Conservation (phyloP, 257 asterid genomes). For the Avicennia marina region DNA sequence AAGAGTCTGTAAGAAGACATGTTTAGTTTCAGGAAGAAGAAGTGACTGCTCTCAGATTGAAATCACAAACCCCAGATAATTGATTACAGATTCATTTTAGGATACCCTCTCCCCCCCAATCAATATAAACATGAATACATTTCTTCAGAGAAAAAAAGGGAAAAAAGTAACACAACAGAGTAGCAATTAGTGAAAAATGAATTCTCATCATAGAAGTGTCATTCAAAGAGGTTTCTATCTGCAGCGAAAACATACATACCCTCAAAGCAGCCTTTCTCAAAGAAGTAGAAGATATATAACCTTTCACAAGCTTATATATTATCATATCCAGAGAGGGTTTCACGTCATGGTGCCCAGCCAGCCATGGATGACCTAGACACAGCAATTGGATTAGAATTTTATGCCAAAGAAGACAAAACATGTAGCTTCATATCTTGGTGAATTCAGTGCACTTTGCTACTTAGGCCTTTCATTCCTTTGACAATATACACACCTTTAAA, state of each 20-base stretch:
- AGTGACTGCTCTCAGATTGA: too few species aligned
- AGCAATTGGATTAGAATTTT: background rate
- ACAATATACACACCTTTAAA: too few species aligned
- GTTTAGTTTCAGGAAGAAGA: too few species aligned
- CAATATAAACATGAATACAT: too few species aligned
- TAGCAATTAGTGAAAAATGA: background rate
- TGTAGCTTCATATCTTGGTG: background rate
- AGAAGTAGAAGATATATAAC: slow-evolving; percentile 78
- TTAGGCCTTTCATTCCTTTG: too few species aligned
- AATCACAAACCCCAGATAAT: too few species aligned
- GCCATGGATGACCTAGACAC: slow-evolving; percentile 92
- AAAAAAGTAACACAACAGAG: background rate
- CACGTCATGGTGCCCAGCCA: slow-evolving; percentile 67
- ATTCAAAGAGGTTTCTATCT: background rate
- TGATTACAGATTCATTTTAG: too few species aligned
- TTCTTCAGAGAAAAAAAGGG: background rate
- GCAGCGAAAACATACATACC: slow-evolving; percentile 41
- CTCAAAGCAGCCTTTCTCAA: slow-evolving; percentile 82
- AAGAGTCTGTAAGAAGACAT: too few species aligned
- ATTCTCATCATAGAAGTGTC: background rate
- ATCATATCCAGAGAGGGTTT: slow-evolving; percentile 90
- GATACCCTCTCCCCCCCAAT: too few species aligned
- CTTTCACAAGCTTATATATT: slow-evolving; percentile 71
- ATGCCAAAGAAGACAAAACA: background rate
- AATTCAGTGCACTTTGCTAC: too few species aligned